Evolutionary conservation across 306 rosid genomes (phyloP).

Genomic region (Sindora glabra): DNA sequence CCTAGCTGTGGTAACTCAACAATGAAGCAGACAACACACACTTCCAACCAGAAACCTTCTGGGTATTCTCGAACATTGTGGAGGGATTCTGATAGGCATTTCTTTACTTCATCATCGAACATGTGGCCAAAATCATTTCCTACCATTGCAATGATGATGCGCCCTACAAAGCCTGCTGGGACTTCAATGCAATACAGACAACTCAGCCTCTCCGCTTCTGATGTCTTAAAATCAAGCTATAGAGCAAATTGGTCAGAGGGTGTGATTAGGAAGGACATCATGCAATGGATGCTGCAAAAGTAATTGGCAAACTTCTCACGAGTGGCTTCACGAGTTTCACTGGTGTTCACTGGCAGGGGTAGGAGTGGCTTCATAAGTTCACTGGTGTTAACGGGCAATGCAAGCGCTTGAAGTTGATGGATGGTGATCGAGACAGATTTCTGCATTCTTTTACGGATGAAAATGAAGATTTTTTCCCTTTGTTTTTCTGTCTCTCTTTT

Average conservation of each 20-base stretch:
- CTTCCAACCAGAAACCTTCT: conserved; percentile 32
- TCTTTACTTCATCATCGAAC: conserved; percentile 38
- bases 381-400: too few species aligned
- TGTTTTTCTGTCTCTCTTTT: not conserved
- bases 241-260: conserved; percentile 31
- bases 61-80: conserved; percentile 25
- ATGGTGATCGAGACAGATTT: not conserved
- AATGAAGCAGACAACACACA: conserved; percentile 23
- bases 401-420: not conserved
- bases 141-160: conserved; percentile 49
- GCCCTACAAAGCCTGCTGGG: conserved; percentile 46
- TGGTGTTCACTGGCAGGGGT: too few species aligned
- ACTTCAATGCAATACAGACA: conserved; percentile 48
- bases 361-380: too few species aligned
- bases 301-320: conserved; percentile 1
- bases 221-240: conserved; percentile 20
- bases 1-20: conserved; percentile 17
- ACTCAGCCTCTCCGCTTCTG: conserved; percentile 25
- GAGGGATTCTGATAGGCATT: conserved; percentile 49
- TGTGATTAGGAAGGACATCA: conserved; percentile 59
- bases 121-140: conserved; percentile 40
- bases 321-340: not conserved
- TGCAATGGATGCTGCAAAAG: conserved; percentile 66
- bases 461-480: not conserved
- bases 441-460: not conserved